These are phyloP conservation scores for Monascus purpureus DNA, from an alignment of 495 filamentous ascomycete genomes.

Conservation along the genomic window DNA sequence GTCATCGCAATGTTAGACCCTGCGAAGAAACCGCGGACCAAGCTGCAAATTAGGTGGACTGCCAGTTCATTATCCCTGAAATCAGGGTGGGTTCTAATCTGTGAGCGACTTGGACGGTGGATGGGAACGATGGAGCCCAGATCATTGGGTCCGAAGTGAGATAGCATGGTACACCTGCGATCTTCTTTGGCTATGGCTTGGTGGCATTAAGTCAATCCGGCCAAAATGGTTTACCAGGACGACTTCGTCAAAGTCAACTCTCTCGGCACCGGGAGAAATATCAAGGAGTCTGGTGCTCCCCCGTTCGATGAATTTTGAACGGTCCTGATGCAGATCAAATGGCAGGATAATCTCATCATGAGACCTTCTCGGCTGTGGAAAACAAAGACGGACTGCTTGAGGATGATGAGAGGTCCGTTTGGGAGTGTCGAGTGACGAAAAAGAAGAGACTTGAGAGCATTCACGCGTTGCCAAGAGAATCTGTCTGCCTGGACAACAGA, in stretches of 20 bases:
- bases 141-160: slow-evolving; percentile 2
- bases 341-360: slow-evolving; percentile 1
- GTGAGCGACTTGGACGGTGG: background rate
- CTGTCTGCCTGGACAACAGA: too few relatives aligned
- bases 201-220: background rate
- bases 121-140: background rate
- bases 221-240: slow-evolving; percentile 2
- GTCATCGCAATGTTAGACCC: slow-evolving; percentile 1
- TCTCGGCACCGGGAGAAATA: background rate
- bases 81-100: too few relatives aligned
- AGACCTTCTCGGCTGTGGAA: too few relatives aligned
- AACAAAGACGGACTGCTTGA: too few relatives aligned
- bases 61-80: slow-evolving; percentile 2
- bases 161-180: slow-evolving; percentile 3
- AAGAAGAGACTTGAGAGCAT: too few relatives aligned
- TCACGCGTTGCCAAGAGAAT: too few relatives aligned
- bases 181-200: slow-evolving; percentile 4
- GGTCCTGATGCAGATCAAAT: background rate
- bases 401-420: too few relatives aligned
- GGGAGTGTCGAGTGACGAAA: too few relatives aligned
- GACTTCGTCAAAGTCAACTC: slow-evolving; percentile 1
- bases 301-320: background rate
- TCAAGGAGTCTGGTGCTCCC: background rate
- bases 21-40: slow-evolving; percentile 3
- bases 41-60: slow-evolving; percentile 1